Conservation (phyloP, 1,284 basidiomycete species). For the Papiliotrema nemorosa region DNA sequence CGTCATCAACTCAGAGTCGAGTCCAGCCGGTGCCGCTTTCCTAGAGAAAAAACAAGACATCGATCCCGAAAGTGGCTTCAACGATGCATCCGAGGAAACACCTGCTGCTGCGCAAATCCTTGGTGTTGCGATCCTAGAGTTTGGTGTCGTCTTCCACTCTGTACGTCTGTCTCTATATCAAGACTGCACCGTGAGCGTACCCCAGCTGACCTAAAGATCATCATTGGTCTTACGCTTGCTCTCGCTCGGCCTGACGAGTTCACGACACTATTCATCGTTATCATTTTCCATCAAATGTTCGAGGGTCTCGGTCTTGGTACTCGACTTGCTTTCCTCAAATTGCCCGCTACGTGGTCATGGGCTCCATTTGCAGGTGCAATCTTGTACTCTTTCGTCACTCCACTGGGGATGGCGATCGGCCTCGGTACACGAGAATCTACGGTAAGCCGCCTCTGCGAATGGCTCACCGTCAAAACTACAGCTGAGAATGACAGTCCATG, state of each 20-base stretch:
- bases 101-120: conserved; percentile 53
- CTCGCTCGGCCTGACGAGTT: conserved; percentile 65
- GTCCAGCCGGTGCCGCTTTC: neutral
- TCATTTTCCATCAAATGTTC: conserved; percentile 68
- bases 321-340: conserved; percentile 64
- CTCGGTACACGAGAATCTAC: conserved; percentile 69
- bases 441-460: too few relatives aligned
- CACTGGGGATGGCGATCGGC: conserved; percentile 65
- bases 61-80: neutral
- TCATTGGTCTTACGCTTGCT: conserved; percentile 91
- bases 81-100: conserved; percentile 42
- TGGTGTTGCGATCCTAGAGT: conserved; percentile 51
- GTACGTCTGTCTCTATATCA: too few relatives aligned
- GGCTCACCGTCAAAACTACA: neutral
- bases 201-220: conserved; percentile 49
- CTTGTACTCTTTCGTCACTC: conserved; percentile 72
- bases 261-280: conserved; percentile 79
- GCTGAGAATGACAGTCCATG: conserved; percentile 48
- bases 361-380: conserved; percentile 65
- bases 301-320: conserved; percentile 90
- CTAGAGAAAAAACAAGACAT: neutral
- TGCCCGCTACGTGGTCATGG: conserved; percentile 61
- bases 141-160: conserved; percentile 49
- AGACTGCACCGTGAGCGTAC: too few relatives aligned
- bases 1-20: neutral